These are phyloP conservation scores for Parafenestella ontariensis DNA, from an alignment of 2,329 filamentous ascomycete genomes.

Conservation along the genomic window DNA sequence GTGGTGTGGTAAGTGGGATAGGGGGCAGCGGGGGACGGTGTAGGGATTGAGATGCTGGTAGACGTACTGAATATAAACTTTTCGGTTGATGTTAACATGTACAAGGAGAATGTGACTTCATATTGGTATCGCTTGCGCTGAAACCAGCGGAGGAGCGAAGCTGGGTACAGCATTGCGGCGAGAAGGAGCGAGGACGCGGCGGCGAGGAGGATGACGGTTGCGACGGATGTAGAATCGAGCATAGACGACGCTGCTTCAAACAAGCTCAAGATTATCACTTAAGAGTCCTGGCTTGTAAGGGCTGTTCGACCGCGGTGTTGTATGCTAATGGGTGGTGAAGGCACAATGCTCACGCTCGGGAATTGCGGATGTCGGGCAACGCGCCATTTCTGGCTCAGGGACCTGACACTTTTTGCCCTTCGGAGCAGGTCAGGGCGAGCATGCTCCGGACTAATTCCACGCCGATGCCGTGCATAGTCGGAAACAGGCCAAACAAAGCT, in stretches of 20 bases:
- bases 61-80: slow-evolving; percentile 95
- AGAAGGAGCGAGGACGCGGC: slow-evolving; percentile 50
- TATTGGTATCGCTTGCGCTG: slow-evolving; percentile 97
- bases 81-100: slow-evolving; percentile 96
- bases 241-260: no score
- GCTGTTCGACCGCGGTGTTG: neutral
- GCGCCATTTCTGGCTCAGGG: neutral
- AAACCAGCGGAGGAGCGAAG: slow-evolving; percentile 78
- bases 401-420: neutral
- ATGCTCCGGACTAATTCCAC: neutral
- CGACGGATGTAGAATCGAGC: slow-evolving; percentile 47
- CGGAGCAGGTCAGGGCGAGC: neutral
- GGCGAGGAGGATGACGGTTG: slow-evolving; percentile 44
- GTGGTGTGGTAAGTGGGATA: neutral
- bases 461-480: slow-evolving; percentile 5
- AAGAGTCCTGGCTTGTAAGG: neutral
- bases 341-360: neutral
- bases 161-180: slow-evolving; percentile 56
- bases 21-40: neutral
- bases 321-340: neutral
- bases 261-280: no score
- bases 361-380: neutral
- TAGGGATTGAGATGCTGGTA: neutral
- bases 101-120: slow-evolving; percentile 94
- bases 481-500: neutral